These are phyloP conservation scores for Hygrophoropsis aurantiaca DNA, from an alignment of 768 basidiomycete species.

Conservation along the genomic window DNA sequence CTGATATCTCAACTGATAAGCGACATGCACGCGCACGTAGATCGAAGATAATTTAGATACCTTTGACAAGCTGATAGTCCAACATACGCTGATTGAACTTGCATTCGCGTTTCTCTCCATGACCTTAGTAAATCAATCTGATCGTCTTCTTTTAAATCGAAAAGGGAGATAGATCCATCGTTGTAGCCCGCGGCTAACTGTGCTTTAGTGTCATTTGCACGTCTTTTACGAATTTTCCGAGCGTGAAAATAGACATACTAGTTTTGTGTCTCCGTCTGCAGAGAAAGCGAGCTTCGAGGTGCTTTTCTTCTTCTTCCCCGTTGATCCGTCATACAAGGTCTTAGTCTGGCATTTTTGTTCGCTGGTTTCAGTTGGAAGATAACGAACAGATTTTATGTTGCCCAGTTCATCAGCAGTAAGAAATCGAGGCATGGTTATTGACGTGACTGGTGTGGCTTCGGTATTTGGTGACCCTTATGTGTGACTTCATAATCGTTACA, in stretches of 20 bases:
- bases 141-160: conserved; percentile 42
- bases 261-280: conserved; percentile 25
- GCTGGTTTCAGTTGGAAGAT: conserved; percentile 30
- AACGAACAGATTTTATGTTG: conserved; percentile 62
- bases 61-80: conserved; percentile 52
- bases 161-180: conserved; percentile 53
- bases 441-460: no score
- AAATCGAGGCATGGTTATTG: conserved; percentile 59
- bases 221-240: conserved; percentile 6
- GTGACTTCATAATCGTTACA: not conserved
- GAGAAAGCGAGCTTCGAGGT: conserved; percentile 41
- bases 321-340: conserved; percentile 32
- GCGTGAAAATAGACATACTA: conserved; percentile 35
- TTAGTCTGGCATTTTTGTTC: conserved; percentile 34
- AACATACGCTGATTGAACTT: conserved; percentile 52
- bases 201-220: conserved; percentile 35
- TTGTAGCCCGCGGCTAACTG: conserved; percentile 70
- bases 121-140: conserved; percentile 37
- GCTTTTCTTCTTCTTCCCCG: conserved; percentile 30
- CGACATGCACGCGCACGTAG: not conserved
- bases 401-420: conserved; percentile 79
- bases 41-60: conserved; percentile 33
- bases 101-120: conserved; percentile 70
- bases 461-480: no score
- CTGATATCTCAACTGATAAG: conserved; percentile 1